Base-by-base conservation (phyloP, 1,284 basidiomycete genomes). In the Ustilago sp. region DNA sequence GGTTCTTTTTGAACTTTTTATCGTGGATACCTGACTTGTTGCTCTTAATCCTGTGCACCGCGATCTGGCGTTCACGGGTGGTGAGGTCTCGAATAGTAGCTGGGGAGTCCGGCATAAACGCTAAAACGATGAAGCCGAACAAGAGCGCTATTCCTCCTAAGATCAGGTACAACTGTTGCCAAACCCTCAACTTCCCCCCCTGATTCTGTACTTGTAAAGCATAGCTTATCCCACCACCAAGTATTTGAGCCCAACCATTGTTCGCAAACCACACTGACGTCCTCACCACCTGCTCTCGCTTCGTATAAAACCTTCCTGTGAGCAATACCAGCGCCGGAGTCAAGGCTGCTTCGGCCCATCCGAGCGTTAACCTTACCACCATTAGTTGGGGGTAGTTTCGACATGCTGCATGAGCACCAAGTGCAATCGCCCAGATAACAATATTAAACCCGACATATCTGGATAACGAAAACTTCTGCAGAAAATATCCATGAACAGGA, bases 21-120 rank as follows among this genome's bases (percentile, higher is more conserved):
- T 90, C 90, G 81, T 90, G 89, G 36, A 90, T 88, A 12, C 89
- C 89, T 0, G 87, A 87, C 79, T 87, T 82, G 79, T 90, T 90
- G 76, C 88, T 87, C 50, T 89, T 84, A 9, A 90, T 89, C n/a
- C 89, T 87, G 79, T 90, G 88, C 28, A 89, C 88, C 55, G 90
- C 88, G 19, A 90, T 87, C n/a, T 89, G 74, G 36, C 88, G 86
- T 74, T 90, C 89, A 65, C 89, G 88, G 28, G 86, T 82, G 34
- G 87, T 87, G 74, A 88, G 89, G 56, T 77, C 75, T 1, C 65
- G 55, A 11, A 77, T 73, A 5, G 70, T 78, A 1, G 73, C 80
- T 0, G 83, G 83, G 6, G 70, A 72, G 19, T 69, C 66, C 2
- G 83, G 82, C 64, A 84, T 66, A 57, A 83, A 67, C 15, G 69